Evolutionary conservation across 495 filamentous ascomycete species (phyloP).

Genomic region (Penicillium steckii): DNA sequence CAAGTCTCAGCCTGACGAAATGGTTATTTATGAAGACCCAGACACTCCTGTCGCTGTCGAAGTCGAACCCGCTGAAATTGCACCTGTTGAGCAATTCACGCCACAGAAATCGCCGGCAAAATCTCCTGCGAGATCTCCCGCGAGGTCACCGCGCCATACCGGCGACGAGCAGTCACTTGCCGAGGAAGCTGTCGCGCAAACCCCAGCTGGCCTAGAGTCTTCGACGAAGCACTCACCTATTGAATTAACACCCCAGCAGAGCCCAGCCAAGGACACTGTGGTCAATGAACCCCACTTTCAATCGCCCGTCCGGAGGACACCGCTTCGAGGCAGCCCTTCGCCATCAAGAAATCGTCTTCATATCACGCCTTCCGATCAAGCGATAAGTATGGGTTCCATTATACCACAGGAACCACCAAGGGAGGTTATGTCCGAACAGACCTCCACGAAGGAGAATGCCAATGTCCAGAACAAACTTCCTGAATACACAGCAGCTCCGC

Average conservation of each 20-base stretch:
- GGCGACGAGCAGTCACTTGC: background rate
- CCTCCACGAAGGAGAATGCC: slow-evolving; percentile 30
- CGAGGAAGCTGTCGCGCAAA: background rate
- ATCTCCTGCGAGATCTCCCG: background rate
- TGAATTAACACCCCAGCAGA: slow-evolving; percentile 13
- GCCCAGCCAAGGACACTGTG: background rate
- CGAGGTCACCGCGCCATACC: background rate
- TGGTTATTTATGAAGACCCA: slow-evolving; percentile 47
- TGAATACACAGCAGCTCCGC: slow-evolving; percentile 17
- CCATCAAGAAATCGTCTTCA: slow-evolving; percentile 19
- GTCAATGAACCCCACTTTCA: slow-evolving; percentile 12
- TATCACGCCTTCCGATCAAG: slow-evolving; percentile 7
- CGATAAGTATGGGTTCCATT: background rate
- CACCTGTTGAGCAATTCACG: slow-evolving; percentile 8
- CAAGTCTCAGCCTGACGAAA: slow-evolving; percentile 21
- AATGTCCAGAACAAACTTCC: slow-evolving; percentile 13
- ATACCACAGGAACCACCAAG: slow-evolving; percentile 6
- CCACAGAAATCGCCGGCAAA: slow-evolving; percentile 11
- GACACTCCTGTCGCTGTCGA: slow-evolving; percentile 21
- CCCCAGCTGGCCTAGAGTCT: slow-evolving; percentile 3
- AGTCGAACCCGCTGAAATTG: background rate
- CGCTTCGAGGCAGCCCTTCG: slow-evolving; percentile 22
- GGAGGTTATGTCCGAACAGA: background rate
- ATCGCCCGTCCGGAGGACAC: slow-evolving; percentile 20
- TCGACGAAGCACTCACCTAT: slow-evolving; percentile 10